Evolutionary conservation across 2,329 filamentous ascomycete species (phyloP), one percentile per base, ranked within the genome.

Genomic region (Fusarium redolens): DNA sequence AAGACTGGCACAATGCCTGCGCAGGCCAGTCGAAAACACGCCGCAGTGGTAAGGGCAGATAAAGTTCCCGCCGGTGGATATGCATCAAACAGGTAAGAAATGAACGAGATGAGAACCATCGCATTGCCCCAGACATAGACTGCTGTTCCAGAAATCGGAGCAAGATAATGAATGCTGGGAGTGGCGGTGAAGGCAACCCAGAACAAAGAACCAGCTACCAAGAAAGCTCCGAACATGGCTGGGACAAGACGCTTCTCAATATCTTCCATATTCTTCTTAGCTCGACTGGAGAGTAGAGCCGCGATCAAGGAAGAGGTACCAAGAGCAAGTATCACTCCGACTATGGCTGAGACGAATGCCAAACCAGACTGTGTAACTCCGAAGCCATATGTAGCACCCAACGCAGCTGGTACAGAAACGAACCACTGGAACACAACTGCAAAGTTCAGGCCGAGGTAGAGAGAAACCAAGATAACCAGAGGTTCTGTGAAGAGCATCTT

Each of bases 61-160:
- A 64, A 11, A 22, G 61, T 64, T 35, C 20, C 56, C 2, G 37
- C 56, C 5, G 61, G 56, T 0, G 61, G 61, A 1, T 61, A 61
- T 12, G 61, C 56, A 3, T 64, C 61, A 14, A 64, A 64, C 4
- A 64, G 30, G 17, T 64, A 64, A 4, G 61, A 61, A 0, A 64
- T 51, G 31, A 61, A 61, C 3, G 56, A 64, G 7, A 64, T 64
- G 4, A 64, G 61, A 8, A 61, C 35, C 61, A 64, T 61, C 1
- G 61, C 37, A 14, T 48, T 64, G 2, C 61, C 56, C 56, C 44
- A 61, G 3, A 51, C 61, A 31, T 64, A 64, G 0, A 43, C 44
- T 20, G 22, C 44, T 9, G 56, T 61, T 5, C 56, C 61, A 1
- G 61, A 35, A 5, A 64, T 51, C 9, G 61, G 61, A 4, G 44